Evolutionary conservation across 2,329 filamentous ascomycete genomes (phyloP), one percentile per base, ranked within the genome.

Genomic region (Ascochyta clinopodiicola): DNA sequence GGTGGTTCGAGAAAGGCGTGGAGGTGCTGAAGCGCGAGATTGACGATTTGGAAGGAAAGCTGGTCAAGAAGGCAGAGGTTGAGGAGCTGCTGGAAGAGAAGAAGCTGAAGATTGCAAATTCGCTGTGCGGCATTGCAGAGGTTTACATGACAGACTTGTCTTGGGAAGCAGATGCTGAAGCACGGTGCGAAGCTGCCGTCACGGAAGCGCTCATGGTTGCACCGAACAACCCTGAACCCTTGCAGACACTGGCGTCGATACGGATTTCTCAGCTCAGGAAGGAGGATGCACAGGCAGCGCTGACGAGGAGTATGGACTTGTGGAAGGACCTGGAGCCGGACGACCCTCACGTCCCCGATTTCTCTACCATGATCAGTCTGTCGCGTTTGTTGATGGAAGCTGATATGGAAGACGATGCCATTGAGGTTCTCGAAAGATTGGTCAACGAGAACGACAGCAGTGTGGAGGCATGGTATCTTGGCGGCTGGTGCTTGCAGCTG

Each of bases 111-210:
- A 82, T 98, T 32, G 91, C 92, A 2, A 92, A 92, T 66, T 91
- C 93, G n/a, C 83, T 99, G 32, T 99, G 96, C 77, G 92, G 91
- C 25, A 91, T 98, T 57, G 88, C 91, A 6, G 95, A 99, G 79
- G 92, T 99, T 44, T 99, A 97, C 81, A 99, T 99, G 95, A 99
- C 95, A 10, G 95, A 99, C 79, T 79, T 98, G 67, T 95, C 90
- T 68, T 88, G 84, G 91, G 93, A 97, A 77, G 86, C 88, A 47
- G 92, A 97, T 71, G 95, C 94, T 5, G 95, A 99, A 79, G 81
- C 85, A 63, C 86, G 88, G 64, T 99, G 96, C 80, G 94, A 99
- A 77, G 80, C 86, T 5, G 86, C 96, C 56, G 86, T 98, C 61
- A 96, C 93, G 6, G 92, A 99, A 79, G 95, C 95, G 24, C 88